Evolutionary conservation across 1,139 yeast genomes (phyloP).

Genomic region (Hanseniaspora sp.): DNA sequence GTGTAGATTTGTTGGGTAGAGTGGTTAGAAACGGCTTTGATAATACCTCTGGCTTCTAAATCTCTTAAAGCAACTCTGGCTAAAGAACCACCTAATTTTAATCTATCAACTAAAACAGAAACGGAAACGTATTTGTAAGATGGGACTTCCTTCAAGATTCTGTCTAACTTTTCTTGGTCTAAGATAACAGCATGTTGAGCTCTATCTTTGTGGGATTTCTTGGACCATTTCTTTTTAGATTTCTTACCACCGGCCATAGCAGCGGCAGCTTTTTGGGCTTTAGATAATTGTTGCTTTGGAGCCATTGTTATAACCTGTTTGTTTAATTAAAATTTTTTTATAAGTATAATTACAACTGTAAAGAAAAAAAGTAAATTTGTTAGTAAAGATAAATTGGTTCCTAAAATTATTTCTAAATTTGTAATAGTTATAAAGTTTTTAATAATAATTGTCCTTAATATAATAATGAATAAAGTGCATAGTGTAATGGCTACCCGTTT

Average conservation of each 20-base stretch:
- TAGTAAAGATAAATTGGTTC: slow-evolving; percentile 4
- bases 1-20: slow-evolving; percentile 95
- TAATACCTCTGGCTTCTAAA: slow-evolving; percentile 90
- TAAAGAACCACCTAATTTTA: slow-evolving; percentile 97
- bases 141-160: slow-evolving; percentile 98
- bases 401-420: too few species aligned
- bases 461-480: too few species aligned
- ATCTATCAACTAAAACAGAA: slow-evolving; percentile 96
- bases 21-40: slow-evolving; percentile 90
- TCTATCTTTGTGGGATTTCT: slow-evolving; percentile 99
- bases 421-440: not conserved
- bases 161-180: slow-evolving; percentile 98
- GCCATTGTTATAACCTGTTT: slow-evolving; percentile 55
- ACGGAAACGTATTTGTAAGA: slow-evolving; percentile 97
- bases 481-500: too few species aligned
- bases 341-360: too few species aligned
- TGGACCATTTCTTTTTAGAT: slow-evolving; percentile 99
- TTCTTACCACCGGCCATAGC: slow-evolving; percentile 99
- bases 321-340: too few species aligned
- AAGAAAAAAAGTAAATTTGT: not conserved
- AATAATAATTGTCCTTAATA: not conserved
- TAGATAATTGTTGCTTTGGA: slow-evolving; percentile 98
- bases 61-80: slow-evolving; percentile 98
- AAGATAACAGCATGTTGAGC: slow-evolving; percentile 96
- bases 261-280: slow-evolving; percentile 99